Evolutionary conservation across 2,329 filamentous ascomycete species (phyloP).

Genomic region (Emydomyces testavorans): DNA sequence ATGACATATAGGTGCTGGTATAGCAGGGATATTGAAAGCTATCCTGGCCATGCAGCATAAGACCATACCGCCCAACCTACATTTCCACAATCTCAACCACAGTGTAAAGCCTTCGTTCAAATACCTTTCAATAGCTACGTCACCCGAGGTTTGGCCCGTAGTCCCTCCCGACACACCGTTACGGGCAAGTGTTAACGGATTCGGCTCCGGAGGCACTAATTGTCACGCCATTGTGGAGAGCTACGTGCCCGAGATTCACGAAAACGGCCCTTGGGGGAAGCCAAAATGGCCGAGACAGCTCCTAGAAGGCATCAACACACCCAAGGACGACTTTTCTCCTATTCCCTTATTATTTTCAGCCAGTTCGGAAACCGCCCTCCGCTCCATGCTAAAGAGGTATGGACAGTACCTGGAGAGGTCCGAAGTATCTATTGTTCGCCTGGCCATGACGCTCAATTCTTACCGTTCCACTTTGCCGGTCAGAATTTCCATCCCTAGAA

Average conservation of each 20-base stretch:
- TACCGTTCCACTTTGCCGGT: background rate
- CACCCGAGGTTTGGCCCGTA: slow-evolving; percentile 17
- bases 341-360: background rate
- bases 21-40: slow-evolving; percentile 24
- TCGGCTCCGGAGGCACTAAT: slow-evolving; percentile 16
- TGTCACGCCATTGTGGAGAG: slow-evolving; percentile 17
- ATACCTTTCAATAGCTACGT: slow-evolving; percentile 15
- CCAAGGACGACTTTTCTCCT: no score
- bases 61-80: slow-evolving; percentile 22
- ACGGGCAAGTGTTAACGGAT: slow-evolving; percentile 20
- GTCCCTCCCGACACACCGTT: background rate
- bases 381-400: background rate
- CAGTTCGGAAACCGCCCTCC: background rate
- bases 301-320: background rate
- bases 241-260: background rate
- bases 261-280: background rate
- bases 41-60: slow-evolving; percentile 21
- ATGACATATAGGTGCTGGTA: slow-evolving; percentile 20
- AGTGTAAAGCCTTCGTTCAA: slow-evolving; percentile 17
- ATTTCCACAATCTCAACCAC: slow-evolving; percentile 19
- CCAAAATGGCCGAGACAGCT: background rate
- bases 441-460: background rate
- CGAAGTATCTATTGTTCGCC: background rate
- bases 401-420: no score
- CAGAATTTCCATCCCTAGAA: background rate